phyloP scores from a whole-genome alignment of 2,329 filamentous ascomycete genomes.

The Xylaria digitata region DNA sequence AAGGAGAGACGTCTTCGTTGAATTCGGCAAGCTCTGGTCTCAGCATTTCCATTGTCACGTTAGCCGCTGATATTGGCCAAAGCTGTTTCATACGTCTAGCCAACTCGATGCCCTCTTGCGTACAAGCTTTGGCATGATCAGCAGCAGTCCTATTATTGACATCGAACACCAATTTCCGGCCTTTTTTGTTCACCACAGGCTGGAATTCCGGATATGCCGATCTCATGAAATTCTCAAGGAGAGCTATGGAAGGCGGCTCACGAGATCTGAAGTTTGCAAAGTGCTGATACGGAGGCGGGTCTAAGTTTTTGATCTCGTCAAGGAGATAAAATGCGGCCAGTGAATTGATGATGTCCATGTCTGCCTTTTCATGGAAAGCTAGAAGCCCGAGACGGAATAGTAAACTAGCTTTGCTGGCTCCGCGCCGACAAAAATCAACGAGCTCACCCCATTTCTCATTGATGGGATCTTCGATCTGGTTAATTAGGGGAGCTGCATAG shows the following conservation, averaged over 20 bases:
- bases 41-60: neutral
- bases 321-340: constrained; percentile 37
- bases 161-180: neutral
- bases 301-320: constrained; percentile 31
- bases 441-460: constrained; percentile 48
- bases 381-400: constrained; percentile 48
- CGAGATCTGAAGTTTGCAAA: constrained; percentile 41
- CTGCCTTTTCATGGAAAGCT: constrained; percentile 42
- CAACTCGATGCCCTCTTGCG: neutral
- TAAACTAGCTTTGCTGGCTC: constrained; percentile 29
- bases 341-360: constrained; percentile 44
- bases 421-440: constrained; percentile 44
- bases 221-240: constrained; percentile 35
- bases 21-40: neutral
- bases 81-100: constrained; percentile 3
- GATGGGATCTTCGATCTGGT: constrained; percentile 46
- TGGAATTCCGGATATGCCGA: constrained; percentile 21
- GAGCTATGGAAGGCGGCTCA: constrained; percentile 29
- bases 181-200: neutral
- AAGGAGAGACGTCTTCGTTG: accelerated
- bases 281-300: constrained; percentile 32
- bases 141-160: neutral
- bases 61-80: constrained; percentile 17
- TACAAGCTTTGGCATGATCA: neutral
- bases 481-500: constrained; percentile 39